Percentiles rank a stretch among this genome's conserved stretches.
phyloP scores from a whole-genome alignment of 768 basidiomycete species.

The Galerina marginata region DNA sequence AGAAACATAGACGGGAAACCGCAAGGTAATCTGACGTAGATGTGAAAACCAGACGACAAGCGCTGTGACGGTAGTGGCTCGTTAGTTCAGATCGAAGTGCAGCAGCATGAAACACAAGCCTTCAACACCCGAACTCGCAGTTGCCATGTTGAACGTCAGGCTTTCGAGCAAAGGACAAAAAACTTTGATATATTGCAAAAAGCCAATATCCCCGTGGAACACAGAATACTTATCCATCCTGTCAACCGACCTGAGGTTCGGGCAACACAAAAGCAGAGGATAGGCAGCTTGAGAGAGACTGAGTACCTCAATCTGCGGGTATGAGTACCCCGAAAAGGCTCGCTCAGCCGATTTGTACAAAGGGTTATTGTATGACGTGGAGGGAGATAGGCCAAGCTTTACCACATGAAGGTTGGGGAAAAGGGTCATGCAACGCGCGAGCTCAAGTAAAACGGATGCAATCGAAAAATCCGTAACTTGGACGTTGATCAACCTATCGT shows the following conservation, averaged over 20 bases:
- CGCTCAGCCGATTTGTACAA: neutral
- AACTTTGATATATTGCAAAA: no score
- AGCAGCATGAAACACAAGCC: no score
- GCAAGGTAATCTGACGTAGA: no score
- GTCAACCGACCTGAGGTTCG: neutral
- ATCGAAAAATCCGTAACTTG: neutral
- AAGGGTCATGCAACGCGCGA: neutral
- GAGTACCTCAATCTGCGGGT: neutral
- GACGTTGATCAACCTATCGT: constrained; percentile 9
- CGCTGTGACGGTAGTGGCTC: no score
- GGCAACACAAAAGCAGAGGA: neutral
- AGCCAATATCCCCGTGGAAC: no score
- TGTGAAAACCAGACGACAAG: no score
- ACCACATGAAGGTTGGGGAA: neutral
- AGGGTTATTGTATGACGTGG: neutral
- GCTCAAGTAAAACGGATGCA: neutral
- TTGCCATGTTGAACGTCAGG: no score
- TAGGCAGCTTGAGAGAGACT: neutral
- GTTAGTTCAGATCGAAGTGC: no score
- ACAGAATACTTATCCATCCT: neutral
- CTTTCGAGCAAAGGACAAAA: no score
- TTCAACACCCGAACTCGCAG: no score
- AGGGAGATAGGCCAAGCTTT: neutral
- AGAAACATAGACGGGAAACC: no score
- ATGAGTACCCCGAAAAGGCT: neutral